These are phyloP conservation scores for carrot (Daucus carota) DNA, from an alignment of 129 eudicot species.

Conservation along the genomic window DNA sequence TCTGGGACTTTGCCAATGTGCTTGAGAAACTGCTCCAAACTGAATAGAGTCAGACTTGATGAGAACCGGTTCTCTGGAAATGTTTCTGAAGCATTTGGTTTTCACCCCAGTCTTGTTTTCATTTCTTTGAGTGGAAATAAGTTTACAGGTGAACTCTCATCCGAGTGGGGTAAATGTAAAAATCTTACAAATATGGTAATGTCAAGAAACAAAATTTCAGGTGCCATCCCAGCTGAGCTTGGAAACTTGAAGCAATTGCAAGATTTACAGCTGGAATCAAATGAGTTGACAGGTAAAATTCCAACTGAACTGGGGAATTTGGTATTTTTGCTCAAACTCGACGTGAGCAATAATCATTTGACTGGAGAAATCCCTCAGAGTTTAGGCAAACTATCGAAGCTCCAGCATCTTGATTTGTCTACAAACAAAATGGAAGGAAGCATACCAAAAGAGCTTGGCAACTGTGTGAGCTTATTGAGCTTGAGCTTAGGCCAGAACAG, in stretches of 20 bases:
- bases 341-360: conserved; percentile 54
- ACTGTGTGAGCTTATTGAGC: conserved; percentile 36
- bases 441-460: conserved; percentile 48
- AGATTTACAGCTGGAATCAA: conserved; percentile 36
- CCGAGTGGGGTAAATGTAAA: conserved; percentile 40
- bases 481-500: conserved; percentile 49
- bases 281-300: conserved; percentile 55
- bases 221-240: conserved; percentile 56
- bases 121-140: conserved; percentile 8
- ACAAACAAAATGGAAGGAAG: conserved; percentile 44
- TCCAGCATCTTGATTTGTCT: conserved; percentile 59
- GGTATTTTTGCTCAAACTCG: conserved; percentile 28
- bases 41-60: conserved; percentile 12
- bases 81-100: conserved; percentile 23
- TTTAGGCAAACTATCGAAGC: conserved; percentile 35
- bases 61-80: conserved; percentile 22
- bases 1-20: conserved; percentile 17
- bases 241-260: conserved; percentile 41
- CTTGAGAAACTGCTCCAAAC: conserved; percentile 12
- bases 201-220: conserved; percentile 57
- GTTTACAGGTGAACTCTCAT: conserved; percentile 26
- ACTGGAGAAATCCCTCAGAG: conserved; percentile 50
- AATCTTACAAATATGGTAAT: conserved; percentile 43
- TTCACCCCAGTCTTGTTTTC: conserved; percentile 19
- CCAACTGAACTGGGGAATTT: conserved; percentile 52